Percentiles rank a stretch among this genome's conserved stretches.
Conservation (phyloP, 352 stramenopile species). For the Blastocystis sp. region DNA sequence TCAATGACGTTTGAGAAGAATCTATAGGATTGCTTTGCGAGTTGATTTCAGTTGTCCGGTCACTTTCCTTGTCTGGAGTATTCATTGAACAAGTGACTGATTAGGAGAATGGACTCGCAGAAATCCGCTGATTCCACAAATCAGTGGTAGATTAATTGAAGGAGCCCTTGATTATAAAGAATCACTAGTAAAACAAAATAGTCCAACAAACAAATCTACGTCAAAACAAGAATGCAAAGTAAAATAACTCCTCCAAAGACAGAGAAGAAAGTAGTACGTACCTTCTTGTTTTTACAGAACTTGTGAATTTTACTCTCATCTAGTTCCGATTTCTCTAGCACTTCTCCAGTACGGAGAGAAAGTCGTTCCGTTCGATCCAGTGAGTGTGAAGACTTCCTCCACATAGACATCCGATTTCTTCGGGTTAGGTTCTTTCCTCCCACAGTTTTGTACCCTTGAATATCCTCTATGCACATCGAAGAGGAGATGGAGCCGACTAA, state of each 20-base stretch:
- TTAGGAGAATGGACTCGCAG: no score
- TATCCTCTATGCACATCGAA: neutral
- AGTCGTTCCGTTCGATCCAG: neutral
- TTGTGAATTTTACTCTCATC: neutral
- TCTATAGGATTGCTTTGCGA: no score
- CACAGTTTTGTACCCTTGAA: constrained; percentile 26
- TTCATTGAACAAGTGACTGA: no score
- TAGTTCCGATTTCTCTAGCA: neutral
- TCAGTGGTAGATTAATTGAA: no score
- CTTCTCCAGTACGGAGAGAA: neutral
- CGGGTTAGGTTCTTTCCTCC: neutral
- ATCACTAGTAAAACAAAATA: no score
- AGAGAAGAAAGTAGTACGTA: neutral
- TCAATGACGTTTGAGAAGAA: no score
- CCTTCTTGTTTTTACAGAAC: neutral
- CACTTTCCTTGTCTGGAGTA: no score
- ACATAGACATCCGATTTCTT: neutral
- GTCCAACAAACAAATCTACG: neutral
- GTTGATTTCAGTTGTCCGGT: no score
- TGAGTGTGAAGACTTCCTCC: neutral
- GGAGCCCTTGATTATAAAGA: no score
- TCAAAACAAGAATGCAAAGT: neutral
- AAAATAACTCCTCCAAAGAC: neutral
- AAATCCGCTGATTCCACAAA: no score
- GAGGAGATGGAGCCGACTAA: neutral